These are phyloP conservation scores for Tuber magnatum DNA, from an alignment of 495 filamentous ascomycete genomes.

Conservation along the genomic window DNA sequence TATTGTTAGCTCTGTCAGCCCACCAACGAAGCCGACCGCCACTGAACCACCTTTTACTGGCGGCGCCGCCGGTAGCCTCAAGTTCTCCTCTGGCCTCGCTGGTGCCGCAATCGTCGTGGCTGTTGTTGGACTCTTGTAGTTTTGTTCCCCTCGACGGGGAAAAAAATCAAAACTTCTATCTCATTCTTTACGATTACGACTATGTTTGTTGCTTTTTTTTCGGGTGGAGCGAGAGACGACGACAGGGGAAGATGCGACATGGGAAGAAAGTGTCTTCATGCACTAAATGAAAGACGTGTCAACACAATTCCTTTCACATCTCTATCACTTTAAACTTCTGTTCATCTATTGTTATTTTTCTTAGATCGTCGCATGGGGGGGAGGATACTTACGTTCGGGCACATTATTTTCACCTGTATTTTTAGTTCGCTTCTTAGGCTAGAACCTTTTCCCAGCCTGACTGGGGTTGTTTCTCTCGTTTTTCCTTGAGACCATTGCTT, in stretches of 20 bases:
- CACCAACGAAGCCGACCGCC: conserved; percentile 6
- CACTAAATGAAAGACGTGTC: background rate
- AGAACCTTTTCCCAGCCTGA: background rate
- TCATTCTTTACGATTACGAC: background rate
- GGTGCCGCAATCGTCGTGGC: conserved; percentile 17
- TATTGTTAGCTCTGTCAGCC: background rate
- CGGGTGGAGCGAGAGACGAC: background rate
- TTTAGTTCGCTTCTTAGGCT: background rate
- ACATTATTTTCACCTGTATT: background rate
- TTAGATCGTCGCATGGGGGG: background rate
- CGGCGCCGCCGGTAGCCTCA: conserved; percentile 12
- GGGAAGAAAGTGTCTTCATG: background rate
- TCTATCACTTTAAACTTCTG: background rate
- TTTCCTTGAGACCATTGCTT: background rate
- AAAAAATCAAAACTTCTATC: background rate
- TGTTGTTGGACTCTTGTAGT: conserved; percentile 22
- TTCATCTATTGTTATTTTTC: background rate
- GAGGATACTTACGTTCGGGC: background rate
- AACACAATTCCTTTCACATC: conserved; percentile 1
- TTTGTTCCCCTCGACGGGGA: background rate
- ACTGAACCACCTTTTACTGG: conserved; percentile 6
- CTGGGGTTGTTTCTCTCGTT: background rate
- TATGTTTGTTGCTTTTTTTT: conserved; percentile 1
- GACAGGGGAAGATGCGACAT: background rate
- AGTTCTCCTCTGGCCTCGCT: conserved; percentile 16